Evolutionary conservation across 495 filamentous ascomycete genomes (phyloP).

Genomic region (Tuber borchii): DNA sequence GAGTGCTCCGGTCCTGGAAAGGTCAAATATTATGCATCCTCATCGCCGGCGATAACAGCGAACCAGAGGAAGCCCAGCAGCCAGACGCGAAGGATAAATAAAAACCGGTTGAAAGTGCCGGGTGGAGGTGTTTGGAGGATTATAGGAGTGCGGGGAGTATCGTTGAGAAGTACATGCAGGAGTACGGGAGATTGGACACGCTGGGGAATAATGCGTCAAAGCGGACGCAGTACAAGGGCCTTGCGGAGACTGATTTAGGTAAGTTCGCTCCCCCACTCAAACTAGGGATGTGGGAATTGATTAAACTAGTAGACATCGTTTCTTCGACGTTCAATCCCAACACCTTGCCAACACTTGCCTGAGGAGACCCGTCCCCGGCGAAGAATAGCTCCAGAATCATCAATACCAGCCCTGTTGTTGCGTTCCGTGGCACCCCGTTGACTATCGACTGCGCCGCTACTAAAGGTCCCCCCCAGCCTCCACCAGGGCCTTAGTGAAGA

Average conservation of each 20-base stretch:
- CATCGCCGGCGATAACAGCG: too few species aligned
- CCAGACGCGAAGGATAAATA: conserved; percentile 53
- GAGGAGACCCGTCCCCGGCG: conserved; percentile 55
- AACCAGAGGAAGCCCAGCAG: conserved; percentile 22
- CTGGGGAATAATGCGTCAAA: conserved; percentile 59
- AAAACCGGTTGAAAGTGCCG: conserved; percentile 48
- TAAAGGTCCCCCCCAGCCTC: conserved; percentile 58
- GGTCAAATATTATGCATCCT: too few species aligned
- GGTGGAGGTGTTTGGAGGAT: conserved; percentile 47
- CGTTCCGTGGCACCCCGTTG: conserved; percentile 50
- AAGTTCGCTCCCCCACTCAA: background rate
- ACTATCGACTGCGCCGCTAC: conserved; percentile 58
- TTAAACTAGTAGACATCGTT: conserved; percentile 27
- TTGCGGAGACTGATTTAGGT: conserved; percentile 48
- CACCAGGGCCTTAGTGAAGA: conserved; percentile 54
- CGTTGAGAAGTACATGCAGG: conserved; percentile 51
- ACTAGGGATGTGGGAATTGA: background rate
- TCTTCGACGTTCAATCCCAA: conserved; percentile 54
- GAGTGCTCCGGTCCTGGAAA: too few species aligned
- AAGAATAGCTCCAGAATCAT: conserved; percentile 54
- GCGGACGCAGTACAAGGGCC: conserved; percentile 51
- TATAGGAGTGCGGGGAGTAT: conserved; percentile 47
- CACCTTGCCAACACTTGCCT: conserved; percentile 58
- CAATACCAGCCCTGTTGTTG: conserved; percentile 54
- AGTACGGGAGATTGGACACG: conserved; percentile 50